Conservation (phyloP, 805 yeast genomes). For the Ogataea philodendri region DNA sequence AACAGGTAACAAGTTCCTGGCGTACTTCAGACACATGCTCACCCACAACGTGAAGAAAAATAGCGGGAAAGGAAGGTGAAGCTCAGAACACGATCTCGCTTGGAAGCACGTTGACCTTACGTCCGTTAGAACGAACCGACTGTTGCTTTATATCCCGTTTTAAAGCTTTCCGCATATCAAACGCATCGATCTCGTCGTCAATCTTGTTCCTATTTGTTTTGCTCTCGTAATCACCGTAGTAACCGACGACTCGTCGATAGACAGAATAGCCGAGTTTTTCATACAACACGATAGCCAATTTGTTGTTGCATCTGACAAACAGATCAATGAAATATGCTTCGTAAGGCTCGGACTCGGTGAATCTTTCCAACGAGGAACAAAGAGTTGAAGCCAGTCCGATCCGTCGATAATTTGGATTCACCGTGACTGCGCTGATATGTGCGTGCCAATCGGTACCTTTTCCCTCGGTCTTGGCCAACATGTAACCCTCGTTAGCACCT, state of each 20-base stretch:
- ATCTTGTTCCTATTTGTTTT: conserved; percentile 38
- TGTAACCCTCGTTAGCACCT: conserved; percentile 56
- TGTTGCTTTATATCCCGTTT: conserved; percentile 52
- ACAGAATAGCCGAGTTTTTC: conserved; percentile 84
- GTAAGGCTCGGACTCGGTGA: conserved; percentile 72
- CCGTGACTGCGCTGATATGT: conserved; percentile 94
- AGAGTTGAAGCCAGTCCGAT: conserved; percentile 81
- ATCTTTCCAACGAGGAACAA: conserved; percentile 68
- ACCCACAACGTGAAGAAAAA: conserved; percentile 19
- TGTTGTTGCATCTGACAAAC: conserved; percentile 85
- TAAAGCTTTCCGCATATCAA: conserved; percentile 74
- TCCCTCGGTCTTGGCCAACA: conserved; percentile 98
- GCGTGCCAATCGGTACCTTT: conserved; percentile 85
- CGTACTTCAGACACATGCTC: conserved; percentile 21
- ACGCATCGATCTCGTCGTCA: conserved; percentile 79
- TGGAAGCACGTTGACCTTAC: conserved; percentile 58
- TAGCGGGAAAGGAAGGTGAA: conserved; percentile 9
- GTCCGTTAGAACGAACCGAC: conserved; percentile 61
- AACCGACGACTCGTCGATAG: conserved; percentile 83
- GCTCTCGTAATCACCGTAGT: conserved; percentile 61
- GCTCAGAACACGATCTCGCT: conserved; percentile 58
- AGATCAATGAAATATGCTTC: conserved; percentile 84
- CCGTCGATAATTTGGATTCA: conserved; percentile 77
- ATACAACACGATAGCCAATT: conserved; percentile 75
- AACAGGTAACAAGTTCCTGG: conserved; percentile 17